These are phyloP conservation scores for Podospora fimiseda DNA, from an alignment of 495 filamentous ascomycete species.

Conservation along the genomic window DNA sequence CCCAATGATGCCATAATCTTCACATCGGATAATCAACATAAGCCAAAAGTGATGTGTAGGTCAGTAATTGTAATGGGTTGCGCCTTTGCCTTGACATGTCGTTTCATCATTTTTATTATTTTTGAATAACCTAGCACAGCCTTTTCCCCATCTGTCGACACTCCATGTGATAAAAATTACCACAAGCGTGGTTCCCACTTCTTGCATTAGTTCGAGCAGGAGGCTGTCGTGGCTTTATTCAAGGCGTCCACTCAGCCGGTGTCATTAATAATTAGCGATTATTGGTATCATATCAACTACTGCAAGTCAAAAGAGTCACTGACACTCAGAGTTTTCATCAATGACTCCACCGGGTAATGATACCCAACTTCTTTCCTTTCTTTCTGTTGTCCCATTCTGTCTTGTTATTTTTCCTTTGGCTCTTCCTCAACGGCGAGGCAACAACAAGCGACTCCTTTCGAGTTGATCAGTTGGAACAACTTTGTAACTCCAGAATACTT, in stretches of 20 bases:
- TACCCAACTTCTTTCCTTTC: neutral
- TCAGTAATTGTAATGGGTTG: neutral
- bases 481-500: too few species aligned
- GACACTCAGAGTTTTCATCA: neutral
- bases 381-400: neutral
- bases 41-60: too few species aligned
- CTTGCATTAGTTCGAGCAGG: neutral
- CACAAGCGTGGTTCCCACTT: neutral
- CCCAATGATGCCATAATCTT: too few species aligned
- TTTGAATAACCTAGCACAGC: neutral
- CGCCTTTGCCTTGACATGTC: constrained; percentile 11
- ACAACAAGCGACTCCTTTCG: too few species aligned
- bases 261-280: too few species aligned
- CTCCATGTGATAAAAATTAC: neutral
- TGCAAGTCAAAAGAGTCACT: neutral
- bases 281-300: too few species aligned
- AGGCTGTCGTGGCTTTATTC: neutral
- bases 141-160: neutral
- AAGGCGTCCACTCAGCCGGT: too few species aligned
- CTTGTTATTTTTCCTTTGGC: neutral
- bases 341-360: neutral
- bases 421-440: too few species aligned
- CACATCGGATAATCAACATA: too few species aligned
- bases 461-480: too few species aligned
- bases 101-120: neutral